phyloP scores from a whole-genome alignment of 352 stramenopile species.

The Stramenopiles sp. region DNA sequence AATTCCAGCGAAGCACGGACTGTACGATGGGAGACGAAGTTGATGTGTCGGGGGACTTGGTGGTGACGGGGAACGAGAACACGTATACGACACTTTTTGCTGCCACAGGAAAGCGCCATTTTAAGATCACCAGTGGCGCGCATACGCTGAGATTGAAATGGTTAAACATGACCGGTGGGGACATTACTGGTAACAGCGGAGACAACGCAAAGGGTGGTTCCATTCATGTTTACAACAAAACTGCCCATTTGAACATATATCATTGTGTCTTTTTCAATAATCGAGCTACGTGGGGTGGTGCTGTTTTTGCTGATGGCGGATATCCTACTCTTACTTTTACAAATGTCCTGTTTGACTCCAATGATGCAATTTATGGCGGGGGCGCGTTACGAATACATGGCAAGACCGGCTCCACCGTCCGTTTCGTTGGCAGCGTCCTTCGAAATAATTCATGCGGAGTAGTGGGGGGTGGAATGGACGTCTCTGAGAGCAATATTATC shows the following conservation, averaged over 20 bases:
- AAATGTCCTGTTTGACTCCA: too few species aligned
- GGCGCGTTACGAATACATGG: too few species aligned
- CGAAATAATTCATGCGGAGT: too few species aligned
- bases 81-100: neutral
- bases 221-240: neutral
- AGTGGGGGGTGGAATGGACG: too few species aligned
- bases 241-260: neutral
- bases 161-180: constrained; percentile 9
- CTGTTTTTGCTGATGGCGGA: too few species aligned
- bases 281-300: neutral
- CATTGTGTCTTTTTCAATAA: constrained; percentile 12
- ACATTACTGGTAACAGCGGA: neutral
- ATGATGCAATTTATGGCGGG: too few species aligned
- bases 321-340: too few species aligned
- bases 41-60: constrained; percentile 5
- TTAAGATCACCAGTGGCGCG: constrained; percentile 6
- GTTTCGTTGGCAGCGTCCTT: too few species aligned
- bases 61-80: neutral
- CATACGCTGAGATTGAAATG: neutral
- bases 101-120: neutral
- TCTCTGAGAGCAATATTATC: too few species aligned
- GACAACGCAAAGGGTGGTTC: constrained; percentile 10
- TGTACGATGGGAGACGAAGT: constrained; percentile 7
- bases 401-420: too few species aligned
- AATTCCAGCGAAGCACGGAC: neutral